Conservation (phyloP, 768 basidiomycete genomes). For the Kwoniella newhampshirensis region DNA sequence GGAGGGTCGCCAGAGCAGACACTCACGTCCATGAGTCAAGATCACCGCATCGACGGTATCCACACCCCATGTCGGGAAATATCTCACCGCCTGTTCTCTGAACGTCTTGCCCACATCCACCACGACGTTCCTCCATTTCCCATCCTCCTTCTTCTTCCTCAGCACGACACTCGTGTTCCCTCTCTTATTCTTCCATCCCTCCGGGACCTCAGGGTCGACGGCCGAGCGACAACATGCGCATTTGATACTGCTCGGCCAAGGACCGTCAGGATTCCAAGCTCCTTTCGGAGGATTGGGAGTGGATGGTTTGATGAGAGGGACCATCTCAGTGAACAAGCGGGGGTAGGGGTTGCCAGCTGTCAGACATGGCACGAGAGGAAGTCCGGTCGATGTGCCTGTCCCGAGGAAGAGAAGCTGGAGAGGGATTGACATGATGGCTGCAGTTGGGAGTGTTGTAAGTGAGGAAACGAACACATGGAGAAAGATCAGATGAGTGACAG, state of each 20-base stretch:
- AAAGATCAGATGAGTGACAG: too few species aligned
- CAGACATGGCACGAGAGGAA: constrained; percentile 68
- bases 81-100: constrained; percentile 51
- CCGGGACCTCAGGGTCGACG: constrained; percentile 55
- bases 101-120: constrained; percentile 87
- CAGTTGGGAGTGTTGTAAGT: not conserved
- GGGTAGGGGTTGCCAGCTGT: constrained; percentile 59
- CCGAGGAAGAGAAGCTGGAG: constrained; percentile 76
- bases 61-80: constrained; percentile 69
- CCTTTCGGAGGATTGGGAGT: constrained; percentile 59
- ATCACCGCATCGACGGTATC: constrained; percentile 72
- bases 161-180: constrained; percentile 78
- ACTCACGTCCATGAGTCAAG: constrained; percentile 75
- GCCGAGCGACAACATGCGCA: constrained; percentile 59
- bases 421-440: constrained; percentile 11
- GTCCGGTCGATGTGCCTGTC: constrained; percentile 73
- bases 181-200: constrained; percentile 78
- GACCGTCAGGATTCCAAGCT: constrained; percentile 25
- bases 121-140: constrained; percentile 67
- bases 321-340: constrained; percentile 17
- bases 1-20: not conserved
- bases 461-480: too few species aligned
- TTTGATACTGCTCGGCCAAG: constrained; percentile 40
- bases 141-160: constrained; percentile 57
- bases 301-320: constrained; percentile 55